These are phyloP conservation scores for Guyanaporus albipodus DNA, from an alignment of 768 basidiomycete species.

Conservation along the genomic window DNA sequence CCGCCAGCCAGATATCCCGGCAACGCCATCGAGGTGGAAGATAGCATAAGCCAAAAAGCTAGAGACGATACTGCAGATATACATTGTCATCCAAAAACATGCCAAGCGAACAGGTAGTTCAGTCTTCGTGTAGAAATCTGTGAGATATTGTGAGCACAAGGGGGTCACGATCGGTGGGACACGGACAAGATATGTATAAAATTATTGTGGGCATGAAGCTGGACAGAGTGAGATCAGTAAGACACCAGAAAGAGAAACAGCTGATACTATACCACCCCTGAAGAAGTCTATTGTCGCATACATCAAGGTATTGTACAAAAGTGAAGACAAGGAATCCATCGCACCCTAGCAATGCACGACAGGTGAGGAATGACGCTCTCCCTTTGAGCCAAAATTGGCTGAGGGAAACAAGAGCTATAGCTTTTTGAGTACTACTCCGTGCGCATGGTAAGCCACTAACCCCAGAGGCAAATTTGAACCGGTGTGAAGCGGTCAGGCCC, in stretches of 20 bases:
- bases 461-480: no score
- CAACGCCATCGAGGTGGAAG: conserved; percentile 23
- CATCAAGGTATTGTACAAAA: neutral
- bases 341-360: no score
- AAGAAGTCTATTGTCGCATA: no score
- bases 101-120: conserved; percentile 52
- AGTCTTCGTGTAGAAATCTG: conserved; percentile 51
- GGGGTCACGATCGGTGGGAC: neutral
- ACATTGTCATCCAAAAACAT: conserved; percentile 63
- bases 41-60: conserved; percentile 66
- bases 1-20: no score
- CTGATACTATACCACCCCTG: no score
- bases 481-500: no score
- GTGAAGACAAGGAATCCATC: neutral
- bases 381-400: conserved; percentile 56
- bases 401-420: conserved; percentile 31
- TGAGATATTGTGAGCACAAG: no score
- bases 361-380: conserved; percentile 42
- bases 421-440: neutral
- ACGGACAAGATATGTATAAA: conserved; percentile 55
- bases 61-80: conserved; percentile 49
- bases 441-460: no score
- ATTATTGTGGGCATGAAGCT: conserved; percentile 58
- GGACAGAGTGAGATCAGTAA: neutral
- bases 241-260: no score